These are phyloP conservation scores for Nasturtium officinale DNA, from an alignment of 345 rosid genomes.

Conservation along the genomic window DNA sequence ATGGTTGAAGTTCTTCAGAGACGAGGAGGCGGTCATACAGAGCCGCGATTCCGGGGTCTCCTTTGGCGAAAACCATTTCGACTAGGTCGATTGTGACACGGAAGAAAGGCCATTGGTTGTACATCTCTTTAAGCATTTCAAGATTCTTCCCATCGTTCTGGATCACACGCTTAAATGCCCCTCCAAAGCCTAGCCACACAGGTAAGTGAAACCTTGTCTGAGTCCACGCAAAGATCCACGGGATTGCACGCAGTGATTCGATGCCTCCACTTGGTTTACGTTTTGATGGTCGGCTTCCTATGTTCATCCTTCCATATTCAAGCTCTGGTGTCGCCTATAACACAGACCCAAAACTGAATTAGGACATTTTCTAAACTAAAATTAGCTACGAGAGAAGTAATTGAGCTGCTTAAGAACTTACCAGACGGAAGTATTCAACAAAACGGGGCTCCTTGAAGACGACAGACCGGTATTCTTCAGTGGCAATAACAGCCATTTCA, in stretches of 20 bases:
- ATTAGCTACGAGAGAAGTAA: too few relatives aligned
- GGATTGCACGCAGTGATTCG: constrained; percentile 96
- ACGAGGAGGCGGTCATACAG: constrained; percentile 88
- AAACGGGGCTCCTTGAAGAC: constrained; percentile 94
- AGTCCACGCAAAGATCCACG: constrained; percentile 99
- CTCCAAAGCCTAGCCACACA: constrained; percentile 95
- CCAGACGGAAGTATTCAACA: constrained; percentile 94
- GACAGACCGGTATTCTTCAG: constrained; percentile 81
- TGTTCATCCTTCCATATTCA: constrained; percentile 98
- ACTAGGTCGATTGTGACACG: constrained; percentile 88
- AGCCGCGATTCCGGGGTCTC: constrained; percentile 93
- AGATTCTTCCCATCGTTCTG: constrained; percentile 75
- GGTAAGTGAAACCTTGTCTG: constrained; percentile 97
- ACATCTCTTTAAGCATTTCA: constrained; percentile 87
- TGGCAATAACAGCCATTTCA: constrained; percentile 87
- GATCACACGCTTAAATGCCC: constrained; percentile 72
- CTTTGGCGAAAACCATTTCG: constrained; percentile 99
- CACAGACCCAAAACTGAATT: background rate
- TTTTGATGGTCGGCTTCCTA: constrained; percentile 94
- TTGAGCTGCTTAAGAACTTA: constrained; percentile 43
- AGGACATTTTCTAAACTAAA: background rate
- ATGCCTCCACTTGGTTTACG: constrained; percentile 97
- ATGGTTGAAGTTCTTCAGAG: constrained; percentile 66
- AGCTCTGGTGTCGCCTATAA: constrained; percentile 89
- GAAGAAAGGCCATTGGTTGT: constrained; percentile 95